Percentiles rank a stretch among this genome's conserved stretches.
phyloP scores from a whole-genome alignment of 345 rosid species.

The Raphanus sativus region DNA sequence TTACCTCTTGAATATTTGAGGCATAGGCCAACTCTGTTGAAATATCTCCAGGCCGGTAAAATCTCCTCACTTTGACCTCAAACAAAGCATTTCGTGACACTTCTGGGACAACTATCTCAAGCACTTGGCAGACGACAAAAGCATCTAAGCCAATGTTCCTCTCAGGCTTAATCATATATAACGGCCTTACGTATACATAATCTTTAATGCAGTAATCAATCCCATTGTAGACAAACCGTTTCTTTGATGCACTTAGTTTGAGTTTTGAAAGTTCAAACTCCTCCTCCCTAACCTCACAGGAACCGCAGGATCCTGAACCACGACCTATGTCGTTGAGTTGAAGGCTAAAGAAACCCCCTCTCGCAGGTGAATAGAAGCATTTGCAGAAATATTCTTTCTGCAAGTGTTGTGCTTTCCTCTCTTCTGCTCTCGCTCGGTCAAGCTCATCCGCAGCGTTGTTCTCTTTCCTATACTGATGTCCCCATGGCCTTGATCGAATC shows the following conservation, averaged over 20 bases:
- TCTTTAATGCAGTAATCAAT: slow-evolving; percentile 45
- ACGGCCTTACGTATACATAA: slow-evolving; percentile 49
- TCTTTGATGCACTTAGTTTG: slow-evolving; percentile 34
- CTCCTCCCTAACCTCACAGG: slow-evolving; percentile 48
- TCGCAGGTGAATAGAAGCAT: slow-evolving; percentile 58
- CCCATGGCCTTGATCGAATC: slow-evolving; percentile 60
- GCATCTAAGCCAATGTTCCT: slow-evolving; percentile 57
- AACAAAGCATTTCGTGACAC: slow-evolving; percentile 31
- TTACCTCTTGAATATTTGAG: slow-evolving; percentile 66
- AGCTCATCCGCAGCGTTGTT: slow-evolving; percentile 40
- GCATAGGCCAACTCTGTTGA: slow-evolving; percentile 63
- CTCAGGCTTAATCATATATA: slow-evolving; percentile 38
- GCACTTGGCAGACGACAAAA: slow-evolving; percentile 54
- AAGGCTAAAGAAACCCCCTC: slow-evolving; percentile 68
- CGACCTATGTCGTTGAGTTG: slow-evolving; percentile 45
- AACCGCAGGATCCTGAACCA: slow-evolving; percentile 51
- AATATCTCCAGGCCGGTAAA: slow-evolving; percentile 71
- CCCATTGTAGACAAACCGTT: slow-evolving; percentile 45
- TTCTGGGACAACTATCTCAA: slow-evolving; percentile 39
- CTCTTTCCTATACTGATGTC: slow-evolving; percentile 55
- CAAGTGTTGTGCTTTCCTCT: slow-evolving; percentile 53
- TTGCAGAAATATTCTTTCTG: slow-evolving; percentile 57
- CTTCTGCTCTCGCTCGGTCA: slow-evolving; percentile 55
- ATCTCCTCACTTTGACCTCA: slow-evolving; percentile 50
- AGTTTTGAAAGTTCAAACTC: slow-evolving; percentile 35